Evolutionary conservation across 2,329 filamentous ascomycete genomes (phyloP).

Genomic region (Phialophora chinensis): DNA sequence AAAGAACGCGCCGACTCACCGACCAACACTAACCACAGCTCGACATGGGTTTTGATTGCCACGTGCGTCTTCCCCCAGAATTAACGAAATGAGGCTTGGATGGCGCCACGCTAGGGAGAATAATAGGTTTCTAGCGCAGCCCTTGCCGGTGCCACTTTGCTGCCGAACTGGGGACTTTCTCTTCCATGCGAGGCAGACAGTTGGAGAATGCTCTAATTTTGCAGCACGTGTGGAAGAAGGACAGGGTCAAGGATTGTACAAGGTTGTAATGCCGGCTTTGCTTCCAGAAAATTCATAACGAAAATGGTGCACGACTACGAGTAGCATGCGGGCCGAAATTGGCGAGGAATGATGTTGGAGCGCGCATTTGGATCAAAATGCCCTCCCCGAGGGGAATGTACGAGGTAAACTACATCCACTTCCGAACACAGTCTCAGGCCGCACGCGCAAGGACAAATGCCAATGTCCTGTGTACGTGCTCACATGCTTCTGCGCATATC

Average conservation of each 20-base stretch:
- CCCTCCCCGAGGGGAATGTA: neutral
- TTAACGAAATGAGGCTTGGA: slow-evolving; percentile 18
- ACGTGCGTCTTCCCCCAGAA: slow-evolving; percentile 20
- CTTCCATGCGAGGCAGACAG: neutral
- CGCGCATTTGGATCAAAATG: neutral
- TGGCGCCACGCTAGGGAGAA: slow-evolving; percentile 24
- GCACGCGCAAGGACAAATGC: neutral
- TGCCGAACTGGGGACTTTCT: slow-evolving; percentile 1
- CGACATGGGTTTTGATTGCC: slow-evolving; percentile 24
- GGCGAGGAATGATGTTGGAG: neutral
- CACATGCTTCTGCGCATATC: neutral
- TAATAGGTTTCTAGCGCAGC: slow-evolving; percentile 11
- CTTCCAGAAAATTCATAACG: neutral
- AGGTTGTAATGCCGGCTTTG: neutral
- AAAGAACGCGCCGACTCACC: slow-evolving; percentile 10
- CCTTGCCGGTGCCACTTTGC: slow-evolving; percentile 9
- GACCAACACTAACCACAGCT: slow-evolving; percentile 10
- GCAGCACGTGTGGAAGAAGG: slow-evolving; percentile 4
- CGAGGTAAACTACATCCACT: neutral
- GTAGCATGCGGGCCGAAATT: neutral
- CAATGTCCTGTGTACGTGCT: too few species aligned
- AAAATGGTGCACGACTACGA: neutral
- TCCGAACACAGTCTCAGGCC: neutral
- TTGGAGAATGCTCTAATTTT: neutral
- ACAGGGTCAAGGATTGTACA: slow-evolving; percentile 11